phyloP scores from a whole-genome alignment of 2,329 filamentous ascomycete genomes.

The Alternaria tenuissima region DNA sequence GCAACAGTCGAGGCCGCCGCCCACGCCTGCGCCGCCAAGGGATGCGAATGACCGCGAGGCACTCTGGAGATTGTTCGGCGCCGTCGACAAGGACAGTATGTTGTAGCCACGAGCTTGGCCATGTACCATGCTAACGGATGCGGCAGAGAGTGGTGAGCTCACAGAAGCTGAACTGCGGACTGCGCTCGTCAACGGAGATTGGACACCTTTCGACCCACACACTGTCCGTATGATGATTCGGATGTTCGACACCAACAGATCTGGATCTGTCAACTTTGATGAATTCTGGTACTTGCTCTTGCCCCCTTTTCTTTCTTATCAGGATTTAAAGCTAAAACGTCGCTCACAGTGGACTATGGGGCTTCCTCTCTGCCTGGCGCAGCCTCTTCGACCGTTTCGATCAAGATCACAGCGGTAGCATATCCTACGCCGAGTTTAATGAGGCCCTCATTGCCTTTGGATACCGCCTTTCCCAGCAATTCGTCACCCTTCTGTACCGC shows the following conservation, averaged over 20 bases:
- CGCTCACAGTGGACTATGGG: constrained; percentile 77
- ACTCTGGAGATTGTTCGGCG: constrained; percentile 84
- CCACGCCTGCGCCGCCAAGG: constrained; percentile 60
- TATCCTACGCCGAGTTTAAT: constrained; percentile 84
- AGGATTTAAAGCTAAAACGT: constrained; percentile 9
- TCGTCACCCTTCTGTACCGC: constrained; percentile 83
- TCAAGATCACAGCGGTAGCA: constrained; percentile 83
- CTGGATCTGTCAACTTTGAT: constrained; percentile 88
- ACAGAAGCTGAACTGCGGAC: constrained; percentile 86
- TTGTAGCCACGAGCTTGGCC: neutral
- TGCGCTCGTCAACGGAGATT: constrained; percentile 95
- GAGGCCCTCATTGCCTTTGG: constrained; percentile 91
- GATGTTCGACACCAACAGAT: constrained; percentile 96
- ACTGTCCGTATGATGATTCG: constrained; percentile 99
- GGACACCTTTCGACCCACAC: constrained; percentile 89
- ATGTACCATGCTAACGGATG: constrained; percentile 12
- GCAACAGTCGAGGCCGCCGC: constrained; percentile 52
- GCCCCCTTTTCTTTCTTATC: neutral
- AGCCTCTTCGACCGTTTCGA: constrained; percentile 96
- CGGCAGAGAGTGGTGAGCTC: constrained; percentile 75
- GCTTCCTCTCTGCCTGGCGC: constrained; percentile 93
- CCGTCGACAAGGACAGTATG: constrained; percentile 85
- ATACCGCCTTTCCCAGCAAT: constrained; percentile 84
- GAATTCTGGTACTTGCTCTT: constrained; percentile 75
- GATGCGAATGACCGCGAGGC: constrained; percentile 72